A percentile compares a stretch with the other conserved stretches of the same genome.
Evolutionary conservation across 2,329 filamentous ascomycete genomes (phyloP).

Genomic region (Raffaelea ambrosiae): DNA sequence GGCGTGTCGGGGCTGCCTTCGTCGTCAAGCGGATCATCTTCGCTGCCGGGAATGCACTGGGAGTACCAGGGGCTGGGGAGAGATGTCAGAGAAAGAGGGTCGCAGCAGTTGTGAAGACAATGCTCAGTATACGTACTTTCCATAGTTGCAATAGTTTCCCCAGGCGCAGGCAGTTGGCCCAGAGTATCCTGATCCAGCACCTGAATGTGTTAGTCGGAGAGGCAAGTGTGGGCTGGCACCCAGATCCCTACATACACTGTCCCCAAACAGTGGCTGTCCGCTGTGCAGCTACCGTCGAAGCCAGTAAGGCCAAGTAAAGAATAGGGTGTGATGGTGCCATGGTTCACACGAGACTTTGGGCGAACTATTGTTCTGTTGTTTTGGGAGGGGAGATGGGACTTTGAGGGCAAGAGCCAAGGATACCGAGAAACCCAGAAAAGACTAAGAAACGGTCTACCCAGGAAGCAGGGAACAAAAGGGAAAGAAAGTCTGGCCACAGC

Average conservation of each 20-base stretch:
- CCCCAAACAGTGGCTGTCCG: not conserved
- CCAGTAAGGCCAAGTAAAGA: not conserved
- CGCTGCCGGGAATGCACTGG: constrained; percentile 7
- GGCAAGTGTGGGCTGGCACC: no score
- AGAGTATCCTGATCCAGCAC: constrained; percentile 6
- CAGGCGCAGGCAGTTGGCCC: constrained; percentile 7
- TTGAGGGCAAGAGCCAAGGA: no score
- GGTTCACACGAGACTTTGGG: no score
- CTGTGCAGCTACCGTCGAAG: not conserved
- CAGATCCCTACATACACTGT: not conserved
- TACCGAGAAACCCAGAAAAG: no score
- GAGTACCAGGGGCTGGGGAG: constrained; percentile 10
- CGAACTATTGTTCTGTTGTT: no score
- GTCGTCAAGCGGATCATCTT: constrained; percentile 1
- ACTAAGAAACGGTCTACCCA: no score
- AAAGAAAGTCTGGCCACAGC: no score
- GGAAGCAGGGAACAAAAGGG: no score
- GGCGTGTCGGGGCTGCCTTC: constrained; percentile 2
- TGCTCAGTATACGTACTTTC: constrained; percentile 7
- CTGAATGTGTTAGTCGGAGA: not conserved
- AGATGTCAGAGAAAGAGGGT: not conserved
- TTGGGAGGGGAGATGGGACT: no score
- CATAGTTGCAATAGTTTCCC: constrained; percentile 6
- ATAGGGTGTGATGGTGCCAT: not conserved
- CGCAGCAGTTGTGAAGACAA: no score